Base-by-base conservation (phyloP, 129 eudicot genomes). In the Ambrosia trifida region DNA sequence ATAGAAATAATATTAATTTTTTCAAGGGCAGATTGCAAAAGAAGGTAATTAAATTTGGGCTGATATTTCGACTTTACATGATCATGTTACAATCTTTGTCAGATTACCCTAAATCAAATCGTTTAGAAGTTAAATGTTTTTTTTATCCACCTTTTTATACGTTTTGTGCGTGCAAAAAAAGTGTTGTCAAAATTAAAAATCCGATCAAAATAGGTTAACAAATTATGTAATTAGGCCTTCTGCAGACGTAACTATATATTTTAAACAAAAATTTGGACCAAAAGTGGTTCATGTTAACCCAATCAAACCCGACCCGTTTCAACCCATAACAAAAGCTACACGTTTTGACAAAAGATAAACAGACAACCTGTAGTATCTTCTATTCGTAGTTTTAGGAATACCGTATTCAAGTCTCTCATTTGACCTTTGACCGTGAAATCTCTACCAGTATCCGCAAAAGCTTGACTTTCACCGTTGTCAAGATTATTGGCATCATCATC, bases 391-490 rank as follows among this genome's bases (percentile, higher is more conserved):
- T 95, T 90, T 19, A 95, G 73, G 78, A 90, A 90, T 75, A 95
- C 88, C 10, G 96, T 90, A 61, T 90, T 90, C 24, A 82, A 83
- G 84, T 95, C 97, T 80, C 84, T 90, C 83, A 87, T 88, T 69
- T 95, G 86, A 53, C 99, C 99, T 74, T 86, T 80, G 30, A 95
- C 89, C 45, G 86, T 86, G 78, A 90, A 83, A 71, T 83, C 97
- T 69, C 88, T 82, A 44, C 80, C 77, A 31, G 83, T 84, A 73
- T 85, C 99, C 35, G 40, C 58, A 69, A 64, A 57, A 19, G 69
- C 7, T 30, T 83, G 69, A 46, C 66, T 36, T 60, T 60, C 68
- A 31, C 77, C 85, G 69, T 53, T 73, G 66, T 79, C 84, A 67
- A 69, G 66, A 76, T 64, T 70, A 32, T 76, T 76, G 3, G 18